Evolutionary conservation across 1,139 yeast species (phyloP).

Genomic region (Hemisphaericaspora subhashii): DNA sequence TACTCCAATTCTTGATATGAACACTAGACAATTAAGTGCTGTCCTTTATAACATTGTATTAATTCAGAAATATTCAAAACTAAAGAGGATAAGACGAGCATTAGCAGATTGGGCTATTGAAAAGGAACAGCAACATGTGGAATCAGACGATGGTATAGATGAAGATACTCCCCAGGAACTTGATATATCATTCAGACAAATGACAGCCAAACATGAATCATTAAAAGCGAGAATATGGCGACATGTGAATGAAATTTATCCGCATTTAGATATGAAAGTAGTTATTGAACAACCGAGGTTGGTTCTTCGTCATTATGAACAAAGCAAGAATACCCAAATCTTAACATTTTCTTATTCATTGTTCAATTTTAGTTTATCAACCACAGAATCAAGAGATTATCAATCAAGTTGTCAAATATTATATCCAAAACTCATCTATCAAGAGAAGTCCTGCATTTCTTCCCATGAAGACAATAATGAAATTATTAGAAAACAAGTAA

Average conservation of each 20-base stretch:
- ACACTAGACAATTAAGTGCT: conserved; percentile 43
- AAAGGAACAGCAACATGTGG: background rate
- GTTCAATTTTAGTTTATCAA: conserved; percentile 35
- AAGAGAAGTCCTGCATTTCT: conserved; percentile 24
- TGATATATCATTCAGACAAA: conserved; percentile 4
- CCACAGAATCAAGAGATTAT: conserved; percentile 37
- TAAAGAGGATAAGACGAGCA: conserved; percentile 20
- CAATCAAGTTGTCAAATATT: conserved; percentile 36
- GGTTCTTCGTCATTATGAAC: conserved; percentile 32
- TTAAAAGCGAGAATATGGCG: conserved; percentile 12
- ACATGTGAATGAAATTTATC: conserved; percentile 42
- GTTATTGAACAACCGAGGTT: conserved; percentile 47
- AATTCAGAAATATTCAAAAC: conserved; percentile 31
- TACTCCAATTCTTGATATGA: conserved; percentile 51
- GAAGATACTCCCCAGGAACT: conserved; percentile 1
- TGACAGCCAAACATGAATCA: conserved; percentile 10
- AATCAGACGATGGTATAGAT: conserved; percentile 6
- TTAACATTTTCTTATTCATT: conserved; percentile 40
- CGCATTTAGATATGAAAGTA: conserved; percentile 39
- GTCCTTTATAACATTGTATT: conserved; percentile 37
- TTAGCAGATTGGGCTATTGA: background rate
- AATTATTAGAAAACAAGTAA: conserved; percentile 24
- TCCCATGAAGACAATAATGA: conserved; percentile 13
- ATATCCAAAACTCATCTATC: conserved; percentile 34
- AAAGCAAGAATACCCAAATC: conserved; percentile 24